Evolutionary conservation across 2,329 filamentous ascomycete species (phyloP), one percentile per base, ranked within the genome.

Genomic region (Purpureocillium takamizusanense): DNA sequence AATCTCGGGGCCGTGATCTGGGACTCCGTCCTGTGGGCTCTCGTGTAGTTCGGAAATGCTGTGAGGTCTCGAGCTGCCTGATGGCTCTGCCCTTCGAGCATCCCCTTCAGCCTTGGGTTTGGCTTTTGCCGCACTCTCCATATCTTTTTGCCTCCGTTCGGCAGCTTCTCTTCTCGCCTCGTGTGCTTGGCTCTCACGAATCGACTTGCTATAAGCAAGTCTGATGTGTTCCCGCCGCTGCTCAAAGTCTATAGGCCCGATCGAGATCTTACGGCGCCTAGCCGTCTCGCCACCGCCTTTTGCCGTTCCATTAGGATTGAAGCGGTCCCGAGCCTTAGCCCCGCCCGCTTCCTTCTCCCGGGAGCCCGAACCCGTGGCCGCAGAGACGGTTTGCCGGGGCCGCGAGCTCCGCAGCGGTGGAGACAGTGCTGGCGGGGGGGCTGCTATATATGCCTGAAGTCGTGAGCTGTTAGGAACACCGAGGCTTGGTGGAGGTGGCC

Each of bases 221-320:
- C 89, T 83, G 51, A 94, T 94, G 43, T 81, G 79, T 53, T 87
- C 82, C 49, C 88, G 74, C 36, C 86, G 76, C 48, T 86, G 84
- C 42, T 83, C 86, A 55, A 94, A 92, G 59, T 95, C 86, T 37
- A 94, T 85, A 42, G 83, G 82, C 1, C 82, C 82, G 42, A 89
- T 65, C 2, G 74, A 74, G 37, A 77, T 66, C 51, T 77, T 78
- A 32, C 70, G 67, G 41, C 71, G 65, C 25, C 65, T 57, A 6
- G 57, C 43, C 5, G 60, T 48, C 23, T 55, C 50, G 37, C 70
- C 69, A 29, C 60, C 59, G 12, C 61, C 49, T 49, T 53, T 63
- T 39, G 51, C 48, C 44, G 18, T 53, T 42, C 17, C 51, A 51
- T 43, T 49, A 3, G 45, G 50, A 16, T 54, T 56, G 17, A 56